A percentile compares a stretch with the other conserved stretches of the same genome.
Conservation (phyloP, 2,329 filamentous ascomycete species). For the Aureobasidium sp. region DNA sequence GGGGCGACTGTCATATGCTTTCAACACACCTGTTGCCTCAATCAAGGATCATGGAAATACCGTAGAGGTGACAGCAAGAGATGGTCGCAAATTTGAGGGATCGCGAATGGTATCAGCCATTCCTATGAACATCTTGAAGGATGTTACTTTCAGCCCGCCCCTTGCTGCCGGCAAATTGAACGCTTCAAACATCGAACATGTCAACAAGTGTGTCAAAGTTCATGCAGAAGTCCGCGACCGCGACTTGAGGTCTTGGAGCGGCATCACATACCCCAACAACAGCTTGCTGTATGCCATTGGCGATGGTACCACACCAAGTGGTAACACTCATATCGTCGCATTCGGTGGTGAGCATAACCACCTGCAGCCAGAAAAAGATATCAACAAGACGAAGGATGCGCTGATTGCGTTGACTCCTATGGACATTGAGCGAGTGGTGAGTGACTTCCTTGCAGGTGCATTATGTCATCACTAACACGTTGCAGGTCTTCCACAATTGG, state of each 20-base stretch:
- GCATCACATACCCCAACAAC: constrained; percentile 7
- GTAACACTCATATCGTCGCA: constrained; percentile 8
- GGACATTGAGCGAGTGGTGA: constrained; percentile 6
- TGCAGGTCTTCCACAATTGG: constrained; percentile 26
- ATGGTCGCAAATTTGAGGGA: constrained; percentile 13
- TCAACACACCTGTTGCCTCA: constrained; percentile 6
- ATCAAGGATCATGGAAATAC: constrained; percentile 16
- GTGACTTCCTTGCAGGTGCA: background rate
- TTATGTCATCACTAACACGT: background rate
- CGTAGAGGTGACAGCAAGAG: background rate
- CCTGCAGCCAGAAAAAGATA: constrained; percentile 7
- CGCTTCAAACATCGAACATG: constrained; percentile 25
- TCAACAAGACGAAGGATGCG: constrained; percentile 3
- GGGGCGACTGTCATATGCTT: background rate
- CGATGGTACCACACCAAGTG: constrained; percentile 8
- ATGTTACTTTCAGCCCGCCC: constrained; percentile 26
- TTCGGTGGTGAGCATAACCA: constrained; percentile 8
- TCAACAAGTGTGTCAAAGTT: constrained; percentile 28
- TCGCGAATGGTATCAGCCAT: constrained; percentile 21
- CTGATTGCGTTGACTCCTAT: constrained; percentile 1
- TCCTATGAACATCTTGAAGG: constrained; percentile 21
- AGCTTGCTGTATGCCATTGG: constrained; percentile 7
- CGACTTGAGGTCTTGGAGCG: constrained; percentile 9
- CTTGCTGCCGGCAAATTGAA: constrained; percentile 22
- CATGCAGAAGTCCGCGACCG: constrained; percentile 20